Base-by-base conservation (phyloP, 23 red algal genomes). In the Rhodosorus marinus region DNA sequence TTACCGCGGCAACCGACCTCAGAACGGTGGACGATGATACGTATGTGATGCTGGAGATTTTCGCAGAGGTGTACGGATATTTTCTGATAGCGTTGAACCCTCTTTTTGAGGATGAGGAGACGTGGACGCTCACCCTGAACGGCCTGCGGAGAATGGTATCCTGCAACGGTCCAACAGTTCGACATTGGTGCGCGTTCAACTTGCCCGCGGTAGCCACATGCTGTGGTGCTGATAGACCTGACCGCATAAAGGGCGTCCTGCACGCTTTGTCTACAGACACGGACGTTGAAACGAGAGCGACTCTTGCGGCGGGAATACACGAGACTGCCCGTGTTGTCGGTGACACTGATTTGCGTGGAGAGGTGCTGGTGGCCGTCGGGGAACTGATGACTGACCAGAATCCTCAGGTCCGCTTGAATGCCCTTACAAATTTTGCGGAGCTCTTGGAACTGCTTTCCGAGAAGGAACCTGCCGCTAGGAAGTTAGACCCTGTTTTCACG, bases 181-280 rank as follows among this genome's bases (percentile, higher is more conserved):
- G 76, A 35, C 76, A 71, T 33, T 82, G 65, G 64, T 82, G 76
- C 30, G 76, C 76, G 4, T 82, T 82, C 17, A 82, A 82, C 45
- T 38, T 82, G 55, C 76, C 76, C 23, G 76, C 64, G 8, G 76
- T 82, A 35, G 76, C 46, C 47, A 45, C 49, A 9, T 50, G 65
- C n/a, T 67, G 55, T 24, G 57, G 31, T 2, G 52, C 24, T 1
- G 34, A 54, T 25, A 52, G 50, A 34, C 20, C 55, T 4, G 76
- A 63, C 8, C 35, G 55, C 5, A 30, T 69, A 20, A 51, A 33
- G 26, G 76, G 50, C 8, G 54, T 82, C 6, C 25, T 81, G 17
- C 60, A 31, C 25, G 62, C 35, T n/a, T 51, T 82, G 17, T 51
- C 76, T 0, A 50, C 9, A 5, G 76, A 82, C 76, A 50, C 76